Base-by-base conservation (phyloP, 768 basidiomycete genomes). In the Leucosporidium yakuticum region DNA sequence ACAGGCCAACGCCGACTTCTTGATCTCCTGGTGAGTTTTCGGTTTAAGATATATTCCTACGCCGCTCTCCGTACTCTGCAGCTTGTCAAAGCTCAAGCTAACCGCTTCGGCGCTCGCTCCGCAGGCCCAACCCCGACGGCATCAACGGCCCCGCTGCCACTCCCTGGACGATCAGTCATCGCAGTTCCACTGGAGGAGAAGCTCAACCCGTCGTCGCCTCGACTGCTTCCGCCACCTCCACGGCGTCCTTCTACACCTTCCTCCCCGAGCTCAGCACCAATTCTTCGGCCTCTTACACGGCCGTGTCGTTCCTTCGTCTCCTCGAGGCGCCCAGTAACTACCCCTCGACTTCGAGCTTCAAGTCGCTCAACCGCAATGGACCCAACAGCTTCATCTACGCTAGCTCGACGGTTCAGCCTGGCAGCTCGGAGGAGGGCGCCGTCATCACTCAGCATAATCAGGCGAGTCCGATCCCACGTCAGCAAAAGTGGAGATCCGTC, bases 1-100 rank as follows among this genome's bases (percentile, higher is more conserved):
- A 11, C 63, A 71, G 70, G 39, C 57, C 44, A 63, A 71, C 51
- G 56, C 60, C 20, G 70, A 71, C 63, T 68, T 54, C 34, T 49
- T 71, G 54, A 20, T 71, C 60, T 56, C 55, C 5, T 71, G 66
- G 66, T 44, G 39, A 44, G 39, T 44, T 9, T 15, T 3, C 14
- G 14, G 6, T 12, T 44, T 15, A 44, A 15, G 11, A 12, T 44
- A 3, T 3, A 3, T 9, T 15, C 39, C 39, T 15, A 8, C 17
- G 39, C 34, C 17, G 14, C 39, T 44, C 39, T 15, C 39, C 39
- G 14, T 15, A 3, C 11, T 44, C 39, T 44, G n/a, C n/a, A n/a
- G n/a, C n/a, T n/a, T n/a, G n/a, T n/a, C n/a, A n/a, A n/a, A n/a
- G n/a, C n/a, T n/a, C n/a, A n/a, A n/a, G n/a, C 39, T 44, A 15